Evolutionary conservation across 441 rosid genomes (phyloP).

Genomic region (Adansonia madagascariensis): DNA sequence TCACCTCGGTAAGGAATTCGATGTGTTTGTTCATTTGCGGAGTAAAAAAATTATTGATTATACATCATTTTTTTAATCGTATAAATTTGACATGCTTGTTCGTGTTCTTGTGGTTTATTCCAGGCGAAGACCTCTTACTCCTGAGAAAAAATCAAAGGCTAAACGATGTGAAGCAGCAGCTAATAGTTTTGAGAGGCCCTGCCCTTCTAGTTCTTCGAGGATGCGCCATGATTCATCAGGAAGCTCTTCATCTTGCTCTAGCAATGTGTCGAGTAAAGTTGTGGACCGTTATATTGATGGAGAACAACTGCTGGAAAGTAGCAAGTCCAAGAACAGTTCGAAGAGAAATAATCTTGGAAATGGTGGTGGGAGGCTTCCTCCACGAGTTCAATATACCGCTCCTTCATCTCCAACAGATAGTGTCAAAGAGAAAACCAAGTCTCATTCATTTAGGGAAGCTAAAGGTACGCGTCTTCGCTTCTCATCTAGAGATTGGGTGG

Average conservation of each 20-base stretch:
- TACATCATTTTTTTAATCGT: neutral
- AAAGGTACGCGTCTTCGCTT: constrained; percentile 52
- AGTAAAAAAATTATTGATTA: neutral
- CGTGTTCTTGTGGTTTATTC: constrained; percentile 23
- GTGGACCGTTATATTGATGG: constrained; percentile 95
- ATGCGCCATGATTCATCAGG: constrained; percentile 59
- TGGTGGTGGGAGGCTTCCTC: constrained; percentile 63
- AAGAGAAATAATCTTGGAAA: constrained; percentile 50
- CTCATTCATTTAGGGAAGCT: constrained; percentile 74
- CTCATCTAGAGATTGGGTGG: constrained; percentile 66
- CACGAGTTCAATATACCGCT: constrained; percentile 64
- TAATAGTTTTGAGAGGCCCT: constrained; percentile 42
- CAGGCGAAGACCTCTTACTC: constrained; percentile 49
- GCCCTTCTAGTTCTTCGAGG: constrained; percentile 44
- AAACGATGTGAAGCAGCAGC: constrained; percentile 50
- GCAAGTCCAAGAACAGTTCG: constrained; percentile 49
- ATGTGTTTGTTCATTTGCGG: constrained; percentile 5
- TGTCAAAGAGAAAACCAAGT: constrained; percentile 50
- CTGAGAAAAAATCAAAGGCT: constrained; percentile 54
- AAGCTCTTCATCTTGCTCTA: constrained; percentile 69
- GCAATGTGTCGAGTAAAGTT: constrained; percentile 75
- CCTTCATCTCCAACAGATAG: constrained; percentile 66
- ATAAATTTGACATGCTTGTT: neutral
- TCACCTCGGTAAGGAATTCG: constrained; percentile 56
- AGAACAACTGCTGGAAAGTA: constrained; percentile 72